These are phyloP conservation scores for Viola pubescens DNA, from an alignment of 441 rosid species.

Conservation along the genomic window DNA sequence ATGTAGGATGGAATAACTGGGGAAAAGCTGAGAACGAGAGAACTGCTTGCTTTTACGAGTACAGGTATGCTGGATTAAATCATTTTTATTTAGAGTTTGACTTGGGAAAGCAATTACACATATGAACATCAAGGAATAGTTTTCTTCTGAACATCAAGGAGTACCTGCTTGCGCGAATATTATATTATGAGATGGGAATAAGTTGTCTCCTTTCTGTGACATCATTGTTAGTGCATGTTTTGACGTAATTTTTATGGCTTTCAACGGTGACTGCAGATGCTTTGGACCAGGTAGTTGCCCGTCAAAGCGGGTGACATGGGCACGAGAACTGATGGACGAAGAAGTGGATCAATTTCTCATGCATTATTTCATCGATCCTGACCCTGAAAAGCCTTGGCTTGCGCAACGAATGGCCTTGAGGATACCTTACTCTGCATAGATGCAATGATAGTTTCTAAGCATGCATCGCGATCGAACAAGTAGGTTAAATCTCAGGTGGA, in stretches of 20 bases:
- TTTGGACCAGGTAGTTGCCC: conserved; percentile 84
- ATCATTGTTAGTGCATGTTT: neutral
- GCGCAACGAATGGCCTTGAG: conserved; percentile 65
- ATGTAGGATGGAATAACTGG: conserved; percentile 94
- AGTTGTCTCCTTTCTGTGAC: too few relatives aligned
- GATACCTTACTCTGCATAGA: conserved; percentile 67
- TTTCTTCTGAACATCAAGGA: too few relatives aligned
- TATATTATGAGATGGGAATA: too few relatives aligned
- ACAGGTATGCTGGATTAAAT: conserved; percentile 41
- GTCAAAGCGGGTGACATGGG: conserved; percentile 67
- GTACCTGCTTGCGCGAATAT: too few relatives aligned
- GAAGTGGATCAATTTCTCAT: conserved; percentile 74
- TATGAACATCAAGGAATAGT: neutral
- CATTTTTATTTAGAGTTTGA: neutral
- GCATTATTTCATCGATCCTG: conserved; percentile 78
- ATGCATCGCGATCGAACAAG: too few relatives aligned
- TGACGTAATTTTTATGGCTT: neutral
- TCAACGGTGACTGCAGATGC: conserved; percentile 40
- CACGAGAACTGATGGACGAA: conserved; percentile 81
- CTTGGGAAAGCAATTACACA: neutral
- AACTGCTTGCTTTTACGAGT: conserved; percentile 95
- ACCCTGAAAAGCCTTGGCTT: conserved; percentile 80
- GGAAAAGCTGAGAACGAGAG: conserved; percentile 92
- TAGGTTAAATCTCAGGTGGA: too few relatives aligned
- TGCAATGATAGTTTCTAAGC: neutral